These are phyloP conservation scores for Rosa lucieae DNA, from an alignment of 306 rosid genomes.

Conservation along the genomic window DNA sequence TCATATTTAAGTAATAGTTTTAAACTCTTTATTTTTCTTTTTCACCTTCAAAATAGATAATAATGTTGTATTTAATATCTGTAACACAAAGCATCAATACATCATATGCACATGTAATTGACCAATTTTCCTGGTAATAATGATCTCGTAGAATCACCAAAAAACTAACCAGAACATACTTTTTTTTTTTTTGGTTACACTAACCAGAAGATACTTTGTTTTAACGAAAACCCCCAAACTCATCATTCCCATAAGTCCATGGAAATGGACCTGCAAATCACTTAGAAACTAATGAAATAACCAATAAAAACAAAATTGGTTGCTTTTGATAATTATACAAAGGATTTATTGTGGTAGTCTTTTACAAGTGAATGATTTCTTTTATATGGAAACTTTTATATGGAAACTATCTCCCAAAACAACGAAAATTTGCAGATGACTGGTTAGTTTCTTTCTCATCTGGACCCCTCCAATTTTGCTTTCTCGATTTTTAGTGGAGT, in stretches of 20 bases:
- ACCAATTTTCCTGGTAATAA: too few relatives aligned
- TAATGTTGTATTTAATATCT: too few relatives aligned
- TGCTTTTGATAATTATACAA: conserved; percentile 3
- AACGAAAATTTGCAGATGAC: neutral
- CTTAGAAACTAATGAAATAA: neutral
- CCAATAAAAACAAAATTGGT: neutral
- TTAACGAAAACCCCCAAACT: neutral
- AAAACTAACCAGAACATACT: too few relatives aligned
- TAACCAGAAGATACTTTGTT: neutral
- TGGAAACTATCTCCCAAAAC: neutral
- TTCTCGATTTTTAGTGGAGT: conserved; percentile 54
- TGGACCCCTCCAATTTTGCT: conserved; percentile 22
- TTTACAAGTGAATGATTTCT: neutral
- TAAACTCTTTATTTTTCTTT: too few relatives aligned
- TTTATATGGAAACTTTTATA: neutral
- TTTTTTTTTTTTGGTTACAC: too few relatives aligned
- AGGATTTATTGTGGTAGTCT: conserved; percentile 21
- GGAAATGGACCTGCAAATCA: neutral
- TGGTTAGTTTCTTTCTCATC: conserved; percentile 20
- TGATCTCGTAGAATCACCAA: too few relatives aligned
- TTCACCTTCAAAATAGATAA: too few relatives aligned
- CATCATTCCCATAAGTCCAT: neutral
- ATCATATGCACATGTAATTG: too few relatives aligned
- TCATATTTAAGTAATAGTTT: too few relatives aligned
- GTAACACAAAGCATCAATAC: too few relatives aligned